Base-by-base conservation (phyloP, 1,139 yeast species). In the Saccharomyces hybrid region DNA sequence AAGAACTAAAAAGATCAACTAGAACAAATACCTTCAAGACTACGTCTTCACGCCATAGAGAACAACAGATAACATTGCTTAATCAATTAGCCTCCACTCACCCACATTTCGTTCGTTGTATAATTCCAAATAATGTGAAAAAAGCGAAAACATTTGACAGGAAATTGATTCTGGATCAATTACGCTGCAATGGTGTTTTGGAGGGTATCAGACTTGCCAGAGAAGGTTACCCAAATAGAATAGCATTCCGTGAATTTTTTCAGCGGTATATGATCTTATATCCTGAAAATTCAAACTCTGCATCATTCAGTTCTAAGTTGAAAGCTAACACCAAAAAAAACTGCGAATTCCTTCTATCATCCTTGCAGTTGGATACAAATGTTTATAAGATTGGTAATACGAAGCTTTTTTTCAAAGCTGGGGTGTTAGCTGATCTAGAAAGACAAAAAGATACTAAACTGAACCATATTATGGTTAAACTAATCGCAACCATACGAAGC, bases 181-280 rank as follows among this genome's bases (percentile, higher is more conserved):
- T 95, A 57, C 78, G 97, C 59, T 95, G 98, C 69, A 95, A 95
- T 68, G 99, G 99, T 78, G 99, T 95, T n/a, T 74, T 95, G 51
- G 99, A 95, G 75, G 99, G 99, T 59, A 95, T 95, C 48, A 79
- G 99, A 71, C 93, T 95, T 59, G 96, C 98, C 0, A 79, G 99
- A 60, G 91, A 97, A n/a, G 99, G 99, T 2, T 95, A 87, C 68
- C 99, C 99, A 1, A 95, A 95, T 70, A 80, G 97, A 61, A 81
- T 93, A 68, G 81, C 85, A 50, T 93, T 91, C 70, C 80, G 83
- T 49, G 95, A 89, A 54, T 93, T 95, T 71, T 81, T 80, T 56
- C 78, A 75, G 52, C 78, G 96, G 54, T 95, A 95, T 67, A 80
- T 81, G 32, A 80, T 91, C 26, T 74, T 95, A 42, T 65, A 76